phyloP scores from a whole-genome alignment of 371 early-diverging fungal genomes.

The Dichotomocladium elegans region DNA sequence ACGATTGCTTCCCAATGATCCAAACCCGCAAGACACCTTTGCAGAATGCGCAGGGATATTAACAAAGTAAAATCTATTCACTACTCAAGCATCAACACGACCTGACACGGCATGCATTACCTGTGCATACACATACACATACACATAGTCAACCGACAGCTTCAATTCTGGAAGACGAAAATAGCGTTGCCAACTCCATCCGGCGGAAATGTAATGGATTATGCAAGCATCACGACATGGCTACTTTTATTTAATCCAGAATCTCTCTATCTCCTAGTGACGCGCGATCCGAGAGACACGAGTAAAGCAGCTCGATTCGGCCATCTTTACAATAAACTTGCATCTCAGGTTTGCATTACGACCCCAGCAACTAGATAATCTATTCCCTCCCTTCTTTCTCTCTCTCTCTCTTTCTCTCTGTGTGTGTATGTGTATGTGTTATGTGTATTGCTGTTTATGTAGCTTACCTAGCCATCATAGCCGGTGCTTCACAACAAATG shows the following conservation, averaged over 20 bases:
- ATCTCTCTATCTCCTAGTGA: slow-evolving; percentile 24
- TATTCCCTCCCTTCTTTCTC: too few species aligned
- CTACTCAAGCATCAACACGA: neutral
- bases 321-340: slow-evolving; percentile 59
- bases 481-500: slow-evolving; percentile 55
- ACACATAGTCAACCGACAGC: slow-evolving; percentile 55
- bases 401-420: too few species aligned
- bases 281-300: slow-evolving; percentile 41
- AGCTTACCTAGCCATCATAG: slow-evolving; percentile 16
- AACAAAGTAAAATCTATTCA: slow-evolving; percentile 28
- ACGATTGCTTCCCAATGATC: slow-evolving; percentile 1
- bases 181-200: slow-evolving; percentile 57
- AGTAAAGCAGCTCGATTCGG: slow-evolving; percentile 63
- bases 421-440: too few species aligned
- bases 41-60: slow-evolving; percentile 41
- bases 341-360: slow-evolving; percentile 40
- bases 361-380: neutral
- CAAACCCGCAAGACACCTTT: slow-evolving; percentile 12
- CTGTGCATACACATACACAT: neutral
- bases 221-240: neutral
- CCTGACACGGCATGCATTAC: neutral
- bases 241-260: neutral
- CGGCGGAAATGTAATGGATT: slow-evolving; percentile 58
- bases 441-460: neutral
- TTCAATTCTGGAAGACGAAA: slow-evolving; percentile 57